Base-by-base conservation (phyloP, 2,329 filamentous ascomycete genomes). In the Penicillium thymicola region DNA sequence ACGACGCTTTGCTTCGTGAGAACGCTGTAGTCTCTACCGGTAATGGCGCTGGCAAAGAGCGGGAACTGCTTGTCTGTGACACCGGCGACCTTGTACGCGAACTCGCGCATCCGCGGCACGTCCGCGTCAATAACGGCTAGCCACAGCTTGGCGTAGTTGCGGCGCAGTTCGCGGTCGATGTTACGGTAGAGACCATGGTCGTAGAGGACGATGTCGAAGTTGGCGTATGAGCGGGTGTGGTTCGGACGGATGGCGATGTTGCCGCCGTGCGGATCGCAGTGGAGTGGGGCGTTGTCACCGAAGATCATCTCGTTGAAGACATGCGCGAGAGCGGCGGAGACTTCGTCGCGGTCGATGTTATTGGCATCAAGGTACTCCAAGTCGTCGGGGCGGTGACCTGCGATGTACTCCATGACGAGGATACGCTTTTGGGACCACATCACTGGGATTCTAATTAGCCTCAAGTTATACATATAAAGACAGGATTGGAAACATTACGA, bases 251-350 rank as follows among this genome's bases (percentile, higher is more conserved):
- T 91, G 23, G 94, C 92, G 54, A 99, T 89, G 70, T 99, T 99
- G 44, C 94, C 94, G 46, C 92, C 94, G 70, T 99, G 94, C 0
- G 94, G 94, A 70, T 99, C 94, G 76, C 94, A 99, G 77, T 99
- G 94, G 38, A 99, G 78, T 0, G 94, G 92, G 0, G 93, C 93
- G 57, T 88, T 83, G 51, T 87, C 84, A 47, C 93, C 92, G 64
- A 99, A 99, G 65, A 99, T 97, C 94, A 99, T 99, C 72, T 97
- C 92, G 79, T 99, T 99, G 82, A 99, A 99, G 57, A 99, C 91
- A 57, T 88, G 86, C 0, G 94, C 89, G 4, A 99, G 80, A 0
- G 92, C 89, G 1, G 93, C 92, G 0, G 92, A 96, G 5, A 99
- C 94, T 74, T 97, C 93, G 70, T 97, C 94, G 21, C 94, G 86